phyloP scores from a whole-genome alignment of 148 eudicot species.

The Rhododendron simsii region DNA sequence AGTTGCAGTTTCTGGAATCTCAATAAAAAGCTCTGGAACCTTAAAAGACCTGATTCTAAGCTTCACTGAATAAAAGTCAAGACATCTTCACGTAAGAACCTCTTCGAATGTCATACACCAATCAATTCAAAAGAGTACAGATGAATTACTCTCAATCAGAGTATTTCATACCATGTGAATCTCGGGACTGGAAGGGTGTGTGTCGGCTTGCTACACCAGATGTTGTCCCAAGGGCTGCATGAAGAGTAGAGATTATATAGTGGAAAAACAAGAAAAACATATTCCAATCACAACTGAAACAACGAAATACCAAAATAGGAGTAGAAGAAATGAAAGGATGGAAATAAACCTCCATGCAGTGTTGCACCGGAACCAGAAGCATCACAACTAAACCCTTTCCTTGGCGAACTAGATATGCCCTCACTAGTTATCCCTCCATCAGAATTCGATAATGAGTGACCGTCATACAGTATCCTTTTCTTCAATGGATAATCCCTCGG shows the following conservation, averaged over 20 bases:
- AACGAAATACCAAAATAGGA: conserved; percentile 14
- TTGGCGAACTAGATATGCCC: conserved; percentile 34
- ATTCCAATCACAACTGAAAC: neutral
- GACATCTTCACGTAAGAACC: conserved; percentile 37
- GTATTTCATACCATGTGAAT: conserved; percentile 65
- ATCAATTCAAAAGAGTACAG: conserved; percentile 24
- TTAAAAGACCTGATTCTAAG: conserved; percentile 85
- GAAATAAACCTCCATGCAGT: conserved; percentile 45
- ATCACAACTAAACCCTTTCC: conserved; percentile 29
- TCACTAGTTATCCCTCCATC: conserved; percentile 36
- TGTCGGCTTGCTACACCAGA: conserved; percentile 44
- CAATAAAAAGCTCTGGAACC: conserved; percentile 89
- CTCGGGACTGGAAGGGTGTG: conserved; percentile 42
- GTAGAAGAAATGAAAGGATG: conserved; percentile 15
- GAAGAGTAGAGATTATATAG: conserved; percentile 12
- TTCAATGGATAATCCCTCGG: conserved; percentile 83
- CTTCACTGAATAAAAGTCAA: conserved; percentile 67
- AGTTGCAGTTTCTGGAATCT: conserved; percentile 86
- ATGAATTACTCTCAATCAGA: conserved; percentile 25
- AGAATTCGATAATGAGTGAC: conserved; percentile 44
- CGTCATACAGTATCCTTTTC: conserved; percentile 58
- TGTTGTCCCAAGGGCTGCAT: conserved; percentile 48
- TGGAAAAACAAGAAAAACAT: neutral
- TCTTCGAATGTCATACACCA: conserved; percentile 20
- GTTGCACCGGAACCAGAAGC: conserved; percentile 31